These are phyloP conservation scores for Mycena leptocephala DNA, from an alignment of 768 basidiomycete species.

Conservation along the genomic window DNA sequence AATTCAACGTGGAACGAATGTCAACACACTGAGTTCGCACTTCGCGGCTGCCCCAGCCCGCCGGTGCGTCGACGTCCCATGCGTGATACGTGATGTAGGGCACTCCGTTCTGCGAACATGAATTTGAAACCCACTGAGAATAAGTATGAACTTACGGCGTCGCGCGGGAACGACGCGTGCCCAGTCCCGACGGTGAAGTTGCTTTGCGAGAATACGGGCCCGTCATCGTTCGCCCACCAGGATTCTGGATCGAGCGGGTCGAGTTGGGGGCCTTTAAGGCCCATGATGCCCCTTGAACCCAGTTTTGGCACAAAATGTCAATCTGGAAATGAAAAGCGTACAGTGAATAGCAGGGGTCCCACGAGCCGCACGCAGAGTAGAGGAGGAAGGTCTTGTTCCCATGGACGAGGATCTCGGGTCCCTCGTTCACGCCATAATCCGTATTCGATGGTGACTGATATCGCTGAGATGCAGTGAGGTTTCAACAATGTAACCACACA, in stretches of 20 bases:
- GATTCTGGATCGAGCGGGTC: constrained; percentile 59
- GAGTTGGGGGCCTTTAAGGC: constrained; percentile 47
- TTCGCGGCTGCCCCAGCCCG: constrained; percentile 24
- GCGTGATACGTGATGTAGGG: constrained; percentile 23
- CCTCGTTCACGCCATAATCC: constrained; percentile 26
- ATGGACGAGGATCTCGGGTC: constrained; percentile 16
- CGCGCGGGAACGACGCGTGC: constrained; percentile 27
- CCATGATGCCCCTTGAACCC: constrained; percentile 2
- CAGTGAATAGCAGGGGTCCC: constrained; percentile 20
- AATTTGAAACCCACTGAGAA: no score
- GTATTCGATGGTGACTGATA: constrained; percentile 12
- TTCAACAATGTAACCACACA: not conserved
- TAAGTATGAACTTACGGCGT: constrained; percentile 17
- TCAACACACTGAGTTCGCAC: constrained; percentile 23
- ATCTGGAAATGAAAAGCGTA: not conserved
- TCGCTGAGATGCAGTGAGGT: not conserved
- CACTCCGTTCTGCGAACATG: constrained; percentile 6
- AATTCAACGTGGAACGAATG: not conserved
- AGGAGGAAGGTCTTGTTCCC: constrained; percentile 6
- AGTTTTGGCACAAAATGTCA: not conserved
- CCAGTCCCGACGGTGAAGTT: constrained; percentile 22
- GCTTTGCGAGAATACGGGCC: constrained; percentile 12
- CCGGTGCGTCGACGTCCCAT: constrained; percentile 24
- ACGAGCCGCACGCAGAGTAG: constrained; percentile 19
- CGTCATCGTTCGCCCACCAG: constrained; percentile 29